These are phyloP conservation scores for Lithohypha guttulata DNA, from an alignment of 2,329 filamentous ascomycete genomes.

Conservation along the genomic window DNA sequence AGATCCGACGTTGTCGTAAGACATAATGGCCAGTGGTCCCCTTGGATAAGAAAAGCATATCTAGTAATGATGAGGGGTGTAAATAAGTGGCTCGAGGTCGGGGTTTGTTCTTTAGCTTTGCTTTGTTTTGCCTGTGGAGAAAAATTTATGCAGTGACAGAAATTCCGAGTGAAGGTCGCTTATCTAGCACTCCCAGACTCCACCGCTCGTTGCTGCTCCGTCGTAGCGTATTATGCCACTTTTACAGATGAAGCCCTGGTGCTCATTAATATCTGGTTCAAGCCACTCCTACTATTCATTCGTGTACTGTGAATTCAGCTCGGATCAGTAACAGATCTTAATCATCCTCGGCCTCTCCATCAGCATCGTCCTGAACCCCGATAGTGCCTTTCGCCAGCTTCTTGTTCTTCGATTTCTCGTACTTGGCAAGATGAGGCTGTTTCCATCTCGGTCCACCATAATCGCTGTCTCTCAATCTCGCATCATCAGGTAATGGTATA, in stretches of 20 bases:
- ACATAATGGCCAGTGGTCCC: too few relatives aligned
- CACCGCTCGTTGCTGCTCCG: too few relatives aligned
- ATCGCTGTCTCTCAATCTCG: conserved; percentile 15
- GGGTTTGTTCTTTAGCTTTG: not conserved
- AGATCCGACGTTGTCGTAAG: too few relatives aligned
- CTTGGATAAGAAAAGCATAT: too few relatives aligned
- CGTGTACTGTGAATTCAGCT: too few relatives aligned
- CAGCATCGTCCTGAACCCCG: conserved; percentile 5
- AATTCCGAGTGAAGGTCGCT: conserved; percentile 1
- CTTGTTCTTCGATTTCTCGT: conserved; percentile 18
- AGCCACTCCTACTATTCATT: too few relatives aligned
- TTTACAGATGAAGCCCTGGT: too few relatives aligned
- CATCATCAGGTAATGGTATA: conserved; percentile 11
- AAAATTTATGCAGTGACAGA: not conserved
- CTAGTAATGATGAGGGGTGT: not conserved
- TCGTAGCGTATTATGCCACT: too few relatives aligned
- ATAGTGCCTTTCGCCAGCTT: not conserved
- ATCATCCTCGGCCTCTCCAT: conserved; percentile 9
- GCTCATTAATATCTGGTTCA: too few relatives aligned
- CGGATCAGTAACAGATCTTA: too few relatives aligned
- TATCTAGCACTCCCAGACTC: too few relatives aligned
- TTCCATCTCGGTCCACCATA: conserved; percentile 18
- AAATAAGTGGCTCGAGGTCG: not conserved
- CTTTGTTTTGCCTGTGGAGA: not conserved
- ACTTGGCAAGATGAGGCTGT: conserved; percentile 16